phyloP scores from a whole-genome alignment of 805 yeast genomes.

The Clavispora fructus region DNA sequence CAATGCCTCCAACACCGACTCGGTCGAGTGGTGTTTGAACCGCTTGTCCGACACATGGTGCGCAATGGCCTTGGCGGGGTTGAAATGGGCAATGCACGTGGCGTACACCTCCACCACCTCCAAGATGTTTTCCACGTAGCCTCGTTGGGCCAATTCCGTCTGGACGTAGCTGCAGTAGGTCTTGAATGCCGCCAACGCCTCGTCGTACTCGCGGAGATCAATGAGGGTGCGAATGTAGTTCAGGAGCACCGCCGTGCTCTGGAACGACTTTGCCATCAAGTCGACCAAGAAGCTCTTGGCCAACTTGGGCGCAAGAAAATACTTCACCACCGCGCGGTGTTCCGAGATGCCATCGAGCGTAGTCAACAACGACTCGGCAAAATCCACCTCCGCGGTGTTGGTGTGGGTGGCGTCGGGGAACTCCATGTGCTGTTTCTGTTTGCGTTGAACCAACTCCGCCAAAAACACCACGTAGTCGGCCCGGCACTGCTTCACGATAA shows the following conservation, averaged over 20 bases:
- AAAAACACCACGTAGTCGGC: constrained; percentile 23
- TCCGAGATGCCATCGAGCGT: constrained; percentile 21
- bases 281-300: constrained; percentile 28
- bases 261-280: constrained; percentile 30
- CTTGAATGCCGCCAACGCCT: constrained; percentile 38
- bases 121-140: constrained; percentile 26
- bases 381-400: constrained; percentile 18
- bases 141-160: constrained; percentile 29
- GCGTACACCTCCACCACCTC: constrained; percentile 30
- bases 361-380: constrained; percentile 27
- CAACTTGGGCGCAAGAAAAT: constrained; percentile 18
- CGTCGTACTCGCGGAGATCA: constrained; percentile 35
- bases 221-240: constrained; percentile 28
- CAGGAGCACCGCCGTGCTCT: constrained; percentile 30
- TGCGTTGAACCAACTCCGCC: constrained; percentile 13
- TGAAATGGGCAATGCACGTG: constrained; percentile 28
- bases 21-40: constrained; percentile 23
- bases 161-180: constrained; percentile 31
- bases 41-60: constrained; percentile 9
- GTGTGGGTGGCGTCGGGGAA: constrained; percentile 28
- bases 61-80: constrained; percentile 29
- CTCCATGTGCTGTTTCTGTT: constrained; percentile 11
- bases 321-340: constrained; percentile 3
- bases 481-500: constrained; percentile 16
- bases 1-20: constrained; percentile 18